Evolutionary conservation across 179 eudicot genomes (phyloP), one percentile per base, ranked within the genome.

Genomic region (Beta macrorhiza): DNA sequence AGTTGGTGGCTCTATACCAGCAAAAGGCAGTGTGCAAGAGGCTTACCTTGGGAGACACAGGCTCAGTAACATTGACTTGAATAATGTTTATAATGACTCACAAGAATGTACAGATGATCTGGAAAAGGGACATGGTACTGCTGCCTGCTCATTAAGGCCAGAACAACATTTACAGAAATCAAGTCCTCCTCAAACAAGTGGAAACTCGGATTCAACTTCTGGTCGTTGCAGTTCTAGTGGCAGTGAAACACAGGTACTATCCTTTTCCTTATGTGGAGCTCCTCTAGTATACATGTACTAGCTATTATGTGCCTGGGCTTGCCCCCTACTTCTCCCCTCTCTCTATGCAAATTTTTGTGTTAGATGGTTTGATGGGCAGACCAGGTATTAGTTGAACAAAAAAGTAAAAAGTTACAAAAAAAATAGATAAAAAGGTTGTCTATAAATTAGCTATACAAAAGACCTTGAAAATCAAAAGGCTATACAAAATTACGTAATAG

Each of bases 161-260:
- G 90, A 85, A 55, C 90, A 87, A 56, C 88, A 88, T 72, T 57
- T 83, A 78, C 88, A 82, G 37, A 88, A 87, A 84, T 90, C 95
- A 44, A 91, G 93, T 78, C 95, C 93, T 51, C 92, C 95, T 85
- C 97, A 91, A 73, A 89, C 87, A 59, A 95, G 95, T 87, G 89
- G 90, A 82, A 92, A 87, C 85, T 92, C 97, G 47, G 92, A 87
- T 72, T 90, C 93, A 57, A 85, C 86, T 44, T 83, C 91, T 59
- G 87, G 90, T 73, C 90, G 53, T 78, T 89, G 95, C 79, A 88
- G 97, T 87, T 92, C 97, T 75, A 89, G 95, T 69, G 96, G 97
- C 65, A 87, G 90, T 84, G 97, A 92, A 22, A 80, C 89, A 80
- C 98, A 93, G 98, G 98, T 95, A 86, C 25, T 20, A 0, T 80